A percentile compares a stretch with the other conserved stretches of the same genome.
Evolutionary conservation across 73 alveolate species (phyloP).

Genomic region (Stentor coeruleus): DNA sequence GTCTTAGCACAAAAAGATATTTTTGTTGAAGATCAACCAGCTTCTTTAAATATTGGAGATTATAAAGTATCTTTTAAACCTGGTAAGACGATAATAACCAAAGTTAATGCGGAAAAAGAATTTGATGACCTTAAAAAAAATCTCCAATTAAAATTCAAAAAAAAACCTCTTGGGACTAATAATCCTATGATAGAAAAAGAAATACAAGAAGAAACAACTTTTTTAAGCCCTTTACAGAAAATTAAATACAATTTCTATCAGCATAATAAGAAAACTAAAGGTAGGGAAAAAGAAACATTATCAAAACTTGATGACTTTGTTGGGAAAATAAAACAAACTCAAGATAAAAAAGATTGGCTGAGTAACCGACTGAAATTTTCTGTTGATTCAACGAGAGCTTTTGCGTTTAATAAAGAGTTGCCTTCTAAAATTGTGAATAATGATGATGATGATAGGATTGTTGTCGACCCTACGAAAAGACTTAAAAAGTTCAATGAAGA

Average conservation of each 20-base stretch:
- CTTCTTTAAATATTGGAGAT: conserved; percentile 1
- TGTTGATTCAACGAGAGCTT: conserved; percentile 71
- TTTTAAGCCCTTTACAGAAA: conserved; percentile 21
- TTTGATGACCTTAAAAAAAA: conserved; percentile 4
- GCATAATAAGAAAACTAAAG: conserved; percentile 35
- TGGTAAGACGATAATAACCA: background rate
- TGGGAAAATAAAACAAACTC: conserved; percentile 27
- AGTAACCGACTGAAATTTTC: conserved; percentile 67
- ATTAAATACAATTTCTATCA: conserved; percentile 24
- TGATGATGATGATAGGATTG: conserved; percentile 14
- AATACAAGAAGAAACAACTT: conserved; percentile 27
- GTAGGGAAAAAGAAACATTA: background rate
- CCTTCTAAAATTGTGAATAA: conserved; percentile 17
- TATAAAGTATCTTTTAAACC: background rate
- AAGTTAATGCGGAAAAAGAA: background rate
- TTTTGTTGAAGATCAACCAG: background rate
- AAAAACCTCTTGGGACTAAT: conserved; percentile 27
- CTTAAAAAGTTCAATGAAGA: background rate
- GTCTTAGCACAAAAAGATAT: conserved; percentile 6
- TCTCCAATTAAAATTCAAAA: conserved; percentile 2
- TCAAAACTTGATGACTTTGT: background rate
- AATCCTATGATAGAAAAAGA: conserved; percentile 30
- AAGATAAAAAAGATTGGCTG: conserved; percentile 60
- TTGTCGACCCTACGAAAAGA: conserved; percentile 26
- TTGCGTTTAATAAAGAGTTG: conserved; percentile 24